These are phyloP conservation scores for Davidsoniella australis DNA, from an alignment of 2,329 filamentous ascomycete genomes.

Conservation along the genomic window DNA sequence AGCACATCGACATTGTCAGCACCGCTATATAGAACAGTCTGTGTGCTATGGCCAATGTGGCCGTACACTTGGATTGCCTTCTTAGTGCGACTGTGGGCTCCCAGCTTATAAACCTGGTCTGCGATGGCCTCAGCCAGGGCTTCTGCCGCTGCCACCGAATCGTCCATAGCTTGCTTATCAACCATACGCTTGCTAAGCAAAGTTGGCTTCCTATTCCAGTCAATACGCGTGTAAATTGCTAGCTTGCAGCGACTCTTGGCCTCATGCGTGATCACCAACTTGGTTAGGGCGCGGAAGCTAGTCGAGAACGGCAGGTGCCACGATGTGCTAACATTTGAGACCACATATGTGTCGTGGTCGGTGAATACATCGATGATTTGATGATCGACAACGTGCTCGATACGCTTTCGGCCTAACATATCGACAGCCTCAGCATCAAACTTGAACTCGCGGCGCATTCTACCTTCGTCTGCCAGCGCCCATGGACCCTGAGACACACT, in stretches of 20 bases:
- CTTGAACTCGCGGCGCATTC: constrained; percentile 60
- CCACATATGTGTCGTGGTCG: constrained; percentile 54
- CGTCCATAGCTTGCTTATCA: constrained; percentile 57
- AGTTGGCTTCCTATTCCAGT: constrained; percentile 55
- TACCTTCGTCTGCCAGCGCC: constrained; percentile 40
- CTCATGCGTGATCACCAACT: constrained; percentile 85
- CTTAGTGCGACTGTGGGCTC: constrained; percentile 56
- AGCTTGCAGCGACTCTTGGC: constrained; percentile 87
- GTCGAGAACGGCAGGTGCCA: constrained; percentile 77
- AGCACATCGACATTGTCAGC: constrained; percentile 18
- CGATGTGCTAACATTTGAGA: constrained; percentile 43
- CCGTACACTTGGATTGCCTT: constrained; percentile 68
- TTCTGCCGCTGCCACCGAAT: constrained; percentile 54
- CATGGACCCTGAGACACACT: constrained; percentile 78
- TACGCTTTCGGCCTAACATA: constrained; percentile 44
- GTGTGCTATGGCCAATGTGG: constrained; percentile 50
- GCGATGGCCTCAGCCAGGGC: constrained; percentile 60
- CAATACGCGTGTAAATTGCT: constrained; percentile 71
- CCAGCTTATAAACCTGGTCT: constrained; percentile 60
- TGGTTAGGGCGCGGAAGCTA: constrained; percentile 67
- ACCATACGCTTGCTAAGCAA: constrained; percentile 42
- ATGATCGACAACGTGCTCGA: constrained; percentile 54
- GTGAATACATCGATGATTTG: constrained; percentile 74
- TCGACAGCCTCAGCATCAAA: constrained; percentile 58
- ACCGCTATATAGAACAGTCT: constrained; percentile 43